Conservation (phyloP, 495 filamentous ascomycete species). For the Chaetomidium leptoderma region DNA sequence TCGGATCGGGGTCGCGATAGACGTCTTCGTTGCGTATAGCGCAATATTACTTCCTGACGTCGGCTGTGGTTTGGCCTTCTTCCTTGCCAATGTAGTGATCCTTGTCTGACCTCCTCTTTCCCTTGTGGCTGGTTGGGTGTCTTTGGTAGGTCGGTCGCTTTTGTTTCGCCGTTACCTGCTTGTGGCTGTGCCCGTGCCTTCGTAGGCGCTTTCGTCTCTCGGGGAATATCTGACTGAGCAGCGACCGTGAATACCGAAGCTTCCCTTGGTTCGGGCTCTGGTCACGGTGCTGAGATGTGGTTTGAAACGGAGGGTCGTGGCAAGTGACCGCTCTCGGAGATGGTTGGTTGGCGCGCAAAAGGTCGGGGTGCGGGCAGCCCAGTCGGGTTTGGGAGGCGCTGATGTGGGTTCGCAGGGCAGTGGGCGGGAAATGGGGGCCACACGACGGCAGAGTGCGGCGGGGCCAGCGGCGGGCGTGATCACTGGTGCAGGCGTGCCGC, state of each 20-base stretch:
- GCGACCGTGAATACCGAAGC: not conserved
- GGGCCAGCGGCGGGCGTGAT: slow-evolving; percentile 7
- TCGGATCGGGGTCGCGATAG: not conserved
- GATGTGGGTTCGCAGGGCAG: slow-evolving; percentile 14
- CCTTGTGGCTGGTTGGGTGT: no score
- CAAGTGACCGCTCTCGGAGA: slow-evolving; percentile 33
- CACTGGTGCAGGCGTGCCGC: slow-evolving; percentile 10
- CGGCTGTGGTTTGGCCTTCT: no score
- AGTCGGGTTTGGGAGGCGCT: slow-evolving; percentile 11
- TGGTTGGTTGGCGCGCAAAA: slow-evolving; percentile 34
- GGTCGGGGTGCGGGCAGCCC: slow-evolving; percentile 12
- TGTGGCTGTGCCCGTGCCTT: no score
- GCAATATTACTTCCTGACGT: no score
- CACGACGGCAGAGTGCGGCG: not conserved
- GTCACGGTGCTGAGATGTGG: slow-evolving; percentile 25
- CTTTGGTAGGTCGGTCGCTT: no score
- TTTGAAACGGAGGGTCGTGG: slow-evolving; percentile 33
- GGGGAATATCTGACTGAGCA: not conserved
- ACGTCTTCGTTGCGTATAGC: not conserved
- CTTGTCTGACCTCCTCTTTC: no score
- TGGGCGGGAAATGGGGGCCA: slow-evolving; percentile 12
- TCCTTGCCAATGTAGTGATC: no score
- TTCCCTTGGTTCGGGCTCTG: slow-evolving; percentile 6
- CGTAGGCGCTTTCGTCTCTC: not conserved
- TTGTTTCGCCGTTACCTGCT: no score